Base-by-base conservation (phyloP, 129 eudicot genomes). In the Escallonia herrerae region DNA sequence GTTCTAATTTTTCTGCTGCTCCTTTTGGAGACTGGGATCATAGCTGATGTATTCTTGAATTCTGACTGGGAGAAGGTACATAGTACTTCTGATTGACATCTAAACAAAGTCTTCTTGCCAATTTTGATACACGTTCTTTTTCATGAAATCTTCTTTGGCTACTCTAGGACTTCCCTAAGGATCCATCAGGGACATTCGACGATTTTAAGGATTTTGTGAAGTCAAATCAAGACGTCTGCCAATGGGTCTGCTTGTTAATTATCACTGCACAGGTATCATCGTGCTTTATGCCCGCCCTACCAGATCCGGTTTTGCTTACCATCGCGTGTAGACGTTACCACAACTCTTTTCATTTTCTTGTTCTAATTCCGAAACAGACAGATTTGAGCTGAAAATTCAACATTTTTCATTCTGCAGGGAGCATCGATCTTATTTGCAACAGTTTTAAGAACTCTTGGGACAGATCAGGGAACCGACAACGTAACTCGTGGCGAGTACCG, bases 11-110 rank as follows among this genome's bases (percentile, higher is more conserved):
- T 63, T 50, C 41, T 72, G 74, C 72, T 80, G 45, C 73, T 80
- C 43, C 13, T 75, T 43, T 4, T 63, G 15, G 84, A 71, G 72
- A 75, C 64, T 22, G 58, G 45, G 14, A 10, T 64, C 8, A 58
- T 57, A 55, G 74, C 75, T 12, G 63, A 80, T 15, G 50, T 70
- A n/a, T 61, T 61, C 60, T 58, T 75, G 8, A 62, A 61, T 33
- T 54, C 72, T 11, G 40, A 67, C 43, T 75, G 81, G 84, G 65
- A 67, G 14, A 71, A 80, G 78, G 81, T 80, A 70, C 40, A 49
- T 8, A 0, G 12, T 11, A 41, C 39, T 39, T 2, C 14, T 15
- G 11, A 14, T 4, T 12, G 6, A 15, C 40, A 22, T 49, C 54
- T 49, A 7, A 49, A 49, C 9, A 7, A 7, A 4, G 9, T 49